A percentile compares a stretch with the other conserved stretches of the same genome.
Evolutionary conservation across 345 rosid species (phyloP).

Genomic region (Pugionium dolabratum): DNA sequence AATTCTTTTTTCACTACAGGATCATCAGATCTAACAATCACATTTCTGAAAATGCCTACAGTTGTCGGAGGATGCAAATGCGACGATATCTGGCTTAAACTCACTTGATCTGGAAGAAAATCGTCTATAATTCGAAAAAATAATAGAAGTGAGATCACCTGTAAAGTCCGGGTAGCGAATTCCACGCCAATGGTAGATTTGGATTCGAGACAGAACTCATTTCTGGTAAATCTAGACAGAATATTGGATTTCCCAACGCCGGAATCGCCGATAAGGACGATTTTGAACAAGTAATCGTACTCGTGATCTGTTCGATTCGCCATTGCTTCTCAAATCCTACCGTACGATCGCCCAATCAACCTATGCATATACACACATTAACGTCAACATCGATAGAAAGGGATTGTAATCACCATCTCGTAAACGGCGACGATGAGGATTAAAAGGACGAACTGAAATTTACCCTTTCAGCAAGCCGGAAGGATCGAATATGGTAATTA

Average conservation of each 20-base stretch:
- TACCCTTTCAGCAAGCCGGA: conserved; percentile 28
- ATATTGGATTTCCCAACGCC: conserved; percentile 83
- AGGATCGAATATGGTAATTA: conserved; percentile 15
- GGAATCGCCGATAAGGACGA: conserved; percentile 77
- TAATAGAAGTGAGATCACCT: conserved; percentile 38
- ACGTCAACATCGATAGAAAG: not conserved
- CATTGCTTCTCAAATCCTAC: conserved; percentile 44
- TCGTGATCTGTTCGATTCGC: conserved; percentile 60
- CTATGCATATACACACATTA: conserved; percentile 27
- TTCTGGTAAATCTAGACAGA: conserved; percentile 67
- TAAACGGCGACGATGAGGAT: not conserved
- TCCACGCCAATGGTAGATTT: conserved; percentile 78
- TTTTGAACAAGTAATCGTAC: conserved; percentile 72
- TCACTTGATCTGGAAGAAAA: not conserved
- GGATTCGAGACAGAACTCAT: conserved; percentile 71
- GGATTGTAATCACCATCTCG: not conserved
- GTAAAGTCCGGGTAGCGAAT: conserved; percentile 65
- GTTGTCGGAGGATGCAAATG: not conserved
- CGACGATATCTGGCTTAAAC: conserved; percentile 1
- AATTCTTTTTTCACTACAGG: too few relatives aligned
- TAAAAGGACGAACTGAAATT: not conserved
- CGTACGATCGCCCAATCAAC: conserved; percentile 39
- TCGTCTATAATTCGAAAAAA: not conserved
- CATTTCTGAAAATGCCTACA: not conserved
- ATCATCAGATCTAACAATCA: not conserved